Percentiles rank a stretch among this genome's conserved stretches.
Conservation (phyloP, 176 grass and related monocot genomes). For the Triticum aestivum region DNA sequence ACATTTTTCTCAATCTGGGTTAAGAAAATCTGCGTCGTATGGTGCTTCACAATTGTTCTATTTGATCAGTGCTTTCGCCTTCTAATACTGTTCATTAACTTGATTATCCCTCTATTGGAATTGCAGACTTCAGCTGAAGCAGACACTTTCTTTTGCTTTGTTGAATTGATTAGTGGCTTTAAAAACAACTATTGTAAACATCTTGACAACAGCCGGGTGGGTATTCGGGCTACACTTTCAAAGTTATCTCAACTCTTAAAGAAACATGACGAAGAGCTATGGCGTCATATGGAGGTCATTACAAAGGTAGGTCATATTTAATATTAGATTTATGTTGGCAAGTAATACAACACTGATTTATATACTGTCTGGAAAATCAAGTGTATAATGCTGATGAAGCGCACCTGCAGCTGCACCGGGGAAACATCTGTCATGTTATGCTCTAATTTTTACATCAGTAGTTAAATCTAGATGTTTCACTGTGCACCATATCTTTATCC, state of each 20-base stretch:
- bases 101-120: neutral
- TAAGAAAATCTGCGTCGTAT: neutral
- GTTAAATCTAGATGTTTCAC: constrained; percentile 3
- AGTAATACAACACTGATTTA: neutral
- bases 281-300: constrained; percentile 78
- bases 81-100: constrained; percentile 10
- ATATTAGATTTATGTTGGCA: neutral
- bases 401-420: neutral
- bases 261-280: constrained; percentile 91
- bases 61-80: constrained; percentile 21
- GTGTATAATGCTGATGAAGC: neutral
- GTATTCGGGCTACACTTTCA: constrained; percentile 70
- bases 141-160: constrained; percentile 86
- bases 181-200: constrained; percentile 88
- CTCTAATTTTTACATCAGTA: neutral
- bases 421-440: constrained; percentile 1
- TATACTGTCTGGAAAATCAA: neutral
- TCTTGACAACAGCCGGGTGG: constrained; percentile 80
- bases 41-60: constrained; percentile 1
- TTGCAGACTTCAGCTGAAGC: constrained; percentile 67
- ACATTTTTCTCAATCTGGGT: neutral
- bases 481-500: neutral
- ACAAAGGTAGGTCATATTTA: constrained; percentile 50
- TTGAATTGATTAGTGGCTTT: constrained; percentile 71
- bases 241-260: constrained; percentile 83